phyloP scores from a whole-genome alignment of 2,329 filamentous ascomycete genomes.

The Phaeosphaeriaceae sp. region DNA sequence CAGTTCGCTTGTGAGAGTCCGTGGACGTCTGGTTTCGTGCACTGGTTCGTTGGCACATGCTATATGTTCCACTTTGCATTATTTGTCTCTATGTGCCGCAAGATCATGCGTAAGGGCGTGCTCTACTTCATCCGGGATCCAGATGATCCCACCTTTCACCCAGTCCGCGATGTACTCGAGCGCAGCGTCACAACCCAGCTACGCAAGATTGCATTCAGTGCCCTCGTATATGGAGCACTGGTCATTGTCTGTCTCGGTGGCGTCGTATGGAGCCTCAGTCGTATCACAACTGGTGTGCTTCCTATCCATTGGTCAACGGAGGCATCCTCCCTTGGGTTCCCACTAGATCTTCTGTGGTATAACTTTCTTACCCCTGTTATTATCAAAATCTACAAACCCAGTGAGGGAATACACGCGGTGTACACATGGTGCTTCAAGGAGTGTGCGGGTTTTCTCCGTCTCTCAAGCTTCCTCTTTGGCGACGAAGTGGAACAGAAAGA shows the following conservation, averaged over 20 bases:
- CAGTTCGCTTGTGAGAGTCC: constrained; percentile 80
- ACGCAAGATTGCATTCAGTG: constrained; percentile 94
- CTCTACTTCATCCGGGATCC: constrained; percentile 98
- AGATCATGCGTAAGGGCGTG: constrained; percentile 94
- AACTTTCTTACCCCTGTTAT: constrained; percentile 93
- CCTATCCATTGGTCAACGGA: constrained; percentile 94
- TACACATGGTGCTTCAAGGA: constrained; percentile 96
- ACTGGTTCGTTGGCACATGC: constrained; percentile 98
- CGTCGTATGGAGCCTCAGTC: constrained; percentile 89
- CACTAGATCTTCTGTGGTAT: constrained; percentile 92
- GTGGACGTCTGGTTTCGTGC: constrained; percentile 90
- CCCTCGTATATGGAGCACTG: constrained; percentile 90
- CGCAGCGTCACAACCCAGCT: constrained; percentile 90
- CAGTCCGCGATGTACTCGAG: constrained; percentile 94
- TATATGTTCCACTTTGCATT: constrained; percentile 99
- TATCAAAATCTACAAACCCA: constrained; percentile 82
- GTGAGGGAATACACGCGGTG: constrained; percentile 80
- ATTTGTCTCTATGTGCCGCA: constrained; percentile 98
- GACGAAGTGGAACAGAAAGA: constrained; percentile 83
- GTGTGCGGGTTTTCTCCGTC: constrained; percentile 77
- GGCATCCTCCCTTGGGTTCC: constrained; percentile 91
- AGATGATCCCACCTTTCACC: constrained; percentile 97
- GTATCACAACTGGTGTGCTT: constrained; percentile 72
- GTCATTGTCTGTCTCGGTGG: constrained; percentile 93
- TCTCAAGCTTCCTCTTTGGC: constrained; percentile 93